These are phyloP conservation scores for Metschnikowia lochheadii DNA, from an alignment of 805 yeast species.

Conservation along the genomic window DNA sequence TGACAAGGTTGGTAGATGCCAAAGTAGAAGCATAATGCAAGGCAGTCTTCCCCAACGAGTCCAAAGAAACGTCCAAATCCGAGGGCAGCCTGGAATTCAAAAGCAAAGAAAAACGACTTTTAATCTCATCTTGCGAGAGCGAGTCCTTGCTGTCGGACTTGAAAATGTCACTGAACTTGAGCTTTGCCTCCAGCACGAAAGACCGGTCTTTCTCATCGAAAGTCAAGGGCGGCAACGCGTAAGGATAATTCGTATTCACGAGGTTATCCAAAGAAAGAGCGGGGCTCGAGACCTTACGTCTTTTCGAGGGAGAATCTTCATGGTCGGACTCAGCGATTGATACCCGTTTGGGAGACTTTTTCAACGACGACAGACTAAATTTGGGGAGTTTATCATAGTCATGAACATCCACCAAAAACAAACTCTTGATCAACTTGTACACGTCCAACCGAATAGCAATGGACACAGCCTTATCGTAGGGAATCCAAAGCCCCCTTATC, in stretches of 20 bases:
- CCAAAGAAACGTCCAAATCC: slow-evolving; percentile 35
- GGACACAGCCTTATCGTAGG: slow-evolving; percentile 41
- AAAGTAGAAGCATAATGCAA: slow-evolving; percentile 42
- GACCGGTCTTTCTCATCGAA: slow-evolving; percentile 31
- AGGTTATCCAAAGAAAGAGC: background rate
- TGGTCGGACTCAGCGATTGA: slow-evolving; percentile 20
- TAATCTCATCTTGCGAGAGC: slow-evolving; percentile 21
- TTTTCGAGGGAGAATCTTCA: slow-evolving; percentile 37
- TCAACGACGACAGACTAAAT: background rate
- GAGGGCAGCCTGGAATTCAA: slow-evolving; percentile 12
- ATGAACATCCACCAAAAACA: slow-evolving; percentile 43
- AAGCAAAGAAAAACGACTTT: slow-evolving; percentile 22
- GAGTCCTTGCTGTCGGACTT: slow-evolving; percentile 26
- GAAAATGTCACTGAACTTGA: slow-evolving; percentile 33
- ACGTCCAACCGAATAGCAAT: slow-evolving; percentile 38
- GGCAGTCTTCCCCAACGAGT: slow-evolving; percentile 38
- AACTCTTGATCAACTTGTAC: slow-evolving; percentile 32
- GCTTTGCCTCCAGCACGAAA: slow-evolving; percentile 29
- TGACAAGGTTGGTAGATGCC: slow-evolving; percentile 34
- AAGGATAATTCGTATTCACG: slow-evolving; percentile 43
- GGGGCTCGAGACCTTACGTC: slow-evolving; percentile 18
- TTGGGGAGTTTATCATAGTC: slow-evolving; percentile 38
- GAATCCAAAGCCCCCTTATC: slow-evolving; percentile 39
- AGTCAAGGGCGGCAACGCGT: slow-evolving; percentile 43
- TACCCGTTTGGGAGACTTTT: background rate